phyloP scores from a whole-genome alignment of 176 grass and related monocot genomes.

The Ensete ventricosum region DNA sequence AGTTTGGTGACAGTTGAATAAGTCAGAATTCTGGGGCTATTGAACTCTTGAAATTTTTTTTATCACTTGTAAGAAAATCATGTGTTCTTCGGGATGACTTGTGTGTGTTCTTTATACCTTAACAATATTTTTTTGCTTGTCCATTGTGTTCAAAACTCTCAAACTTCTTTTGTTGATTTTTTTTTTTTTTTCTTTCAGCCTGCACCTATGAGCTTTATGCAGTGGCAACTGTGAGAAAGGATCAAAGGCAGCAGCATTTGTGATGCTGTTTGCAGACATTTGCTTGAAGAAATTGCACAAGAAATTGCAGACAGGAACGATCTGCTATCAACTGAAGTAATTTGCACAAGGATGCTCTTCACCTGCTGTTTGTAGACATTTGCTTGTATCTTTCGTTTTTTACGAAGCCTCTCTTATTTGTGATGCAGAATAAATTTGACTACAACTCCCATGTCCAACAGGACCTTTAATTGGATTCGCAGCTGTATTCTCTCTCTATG shows the following conservation, averaged over 20 bases:
- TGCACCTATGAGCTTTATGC: constrained; percentile 16
- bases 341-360: neutral
- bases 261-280: too few species aligned
- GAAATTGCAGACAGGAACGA: too few species aligned
- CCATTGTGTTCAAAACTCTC: neutral
- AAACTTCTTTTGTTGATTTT: neutral
- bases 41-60: too few species aligned
- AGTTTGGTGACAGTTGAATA: too few species aligned
- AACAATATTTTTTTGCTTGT: neutral
- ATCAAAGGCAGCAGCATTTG: neutral
- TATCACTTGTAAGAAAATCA: too few species aligned
- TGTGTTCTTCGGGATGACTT: too few species aligned
- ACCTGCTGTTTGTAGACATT: neutral
- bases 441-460: neutral
- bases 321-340: too few species aligned
- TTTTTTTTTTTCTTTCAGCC: neutral
- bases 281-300: neutral
- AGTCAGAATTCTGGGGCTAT: too few species aligned
- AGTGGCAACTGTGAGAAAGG: constrained; percentile 10
- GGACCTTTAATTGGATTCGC: neutral
- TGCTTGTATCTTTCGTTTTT: neutral
- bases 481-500: neutral
- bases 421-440: neutral
- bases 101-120: neutral
- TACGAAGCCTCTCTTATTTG: neutral